A percentile compares a stretch with the other conserved stretches of the same genome.
Evolutionary conservation across 345 rosid species (phyloP).

Genomic region (Eucalyptus polyanthemos): DNA sequence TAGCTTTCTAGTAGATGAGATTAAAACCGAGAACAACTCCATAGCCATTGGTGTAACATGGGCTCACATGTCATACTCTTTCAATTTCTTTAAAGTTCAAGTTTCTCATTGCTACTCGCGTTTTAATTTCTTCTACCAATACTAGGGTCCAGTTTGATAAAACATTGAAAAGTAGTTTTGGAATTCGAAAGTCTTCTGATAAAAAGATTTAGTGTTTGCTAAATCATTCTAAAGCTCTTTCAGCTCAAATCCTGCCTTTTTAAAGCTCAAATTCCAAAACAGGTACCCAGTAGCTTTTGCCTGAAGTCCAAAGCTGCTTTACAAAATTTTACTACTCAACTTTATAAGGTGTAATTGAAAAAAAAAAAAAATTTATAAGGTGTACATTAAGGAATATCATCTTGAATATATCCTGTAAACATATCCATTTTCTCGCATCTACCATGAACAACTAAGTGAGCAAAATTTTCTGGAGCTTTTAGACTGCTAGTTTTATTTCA

Average conservation of each 20-base stretch:
- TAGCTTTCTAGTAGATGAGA: background rate
- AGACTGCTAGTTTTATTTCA: background rate
- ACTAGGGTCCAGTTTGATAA: background rate
- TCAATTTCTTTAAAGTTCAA: background rate
- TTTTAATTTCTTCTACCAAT: background rate
- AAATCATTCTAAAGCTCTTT: background rate
- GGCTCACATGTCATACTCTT: background rate
- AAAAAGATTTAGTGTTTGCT: background rate
- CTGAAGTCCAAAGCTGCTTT: background rate
- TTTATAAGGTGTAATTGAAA: no score
- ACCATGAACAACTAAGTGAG: background rate
- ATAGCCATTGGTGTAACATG: background rate
- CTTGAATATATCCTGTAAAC: background rate
- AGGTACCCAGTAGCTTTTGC: background rate
- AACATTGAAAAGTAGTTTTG: background rate
- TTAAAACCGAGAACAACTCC: background rate
- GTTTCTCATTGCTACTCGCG: background rate
- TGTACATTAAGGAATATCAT: background rate
- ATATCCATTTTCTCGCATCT: background rate
- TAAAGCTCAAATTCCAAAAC: background rate
- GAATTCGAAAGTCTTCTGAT: background rate
- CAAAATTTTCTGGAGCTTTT: background rate
- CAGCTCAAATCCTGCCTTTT: background rate
- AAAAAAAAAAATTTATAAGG: background rate
- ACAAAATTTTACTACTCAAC: background rate